phyloP scores from a whole-genome alignment of 257 asterid species.

The Scutellaria barbata region DNA sequence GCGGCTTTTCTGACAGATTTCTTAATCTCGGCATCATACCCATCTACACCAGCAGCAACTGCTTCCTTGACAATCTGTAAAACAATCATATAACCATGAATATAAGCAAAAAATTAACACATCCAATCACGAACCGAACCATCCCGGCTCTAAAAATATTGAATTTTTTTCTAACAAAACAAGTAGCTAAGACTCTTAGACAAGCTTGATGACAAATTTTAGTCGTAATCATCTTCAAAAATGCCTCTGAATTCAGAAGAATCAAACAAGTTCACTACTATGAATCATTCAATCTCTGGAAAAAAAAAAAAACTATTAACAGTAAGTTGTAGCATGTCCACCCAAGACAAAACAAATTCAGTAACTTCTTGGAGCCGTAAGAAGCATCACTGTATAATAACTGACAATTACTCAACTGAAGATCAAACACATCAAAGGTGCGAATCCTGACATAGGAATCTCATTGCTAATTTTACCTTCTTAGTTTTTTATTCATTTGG shows the following conservation, averaged over 20 bases:
- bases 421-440: constrained; percentile 5
- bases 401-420: background rate
- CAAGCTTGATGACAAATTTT: background rate
- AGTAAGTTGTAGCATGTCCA: background rate
- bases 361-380: constrained; percentile 8
- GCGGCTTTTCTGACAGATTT: constrained; percentile 92
- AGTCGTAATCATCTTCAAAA: constrained; percentile 11
- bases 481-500: background rate
- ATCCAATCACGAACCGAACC: background rate
- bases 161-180: background rate
- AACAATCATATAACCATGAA: constrained; percentile 22
- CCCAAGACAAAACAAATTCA: background rate
- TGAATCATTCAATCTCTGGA: background rate
- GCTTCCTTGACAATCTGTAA: constrained; percentile 89
- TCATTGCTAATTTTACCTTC: constrained; percentile 1
- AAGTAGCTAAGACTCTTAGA: background rate
- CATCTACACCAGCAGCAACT: constrained; percentile 73
- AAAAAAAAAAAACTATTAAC: background rate
- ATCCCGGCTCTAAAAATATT: background rate
- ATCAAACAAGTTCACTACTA: background rate
- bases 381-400: background rate
- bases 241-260: constrained; percentile 9
- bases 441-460: background rate
- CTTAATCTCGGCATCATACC: constrained; percentile 73
- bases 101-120: constrained; percentile 15